Base-by-base conservation (phyloP, 306 rosid species). In the Pterocarpus santalinus region DNA sequence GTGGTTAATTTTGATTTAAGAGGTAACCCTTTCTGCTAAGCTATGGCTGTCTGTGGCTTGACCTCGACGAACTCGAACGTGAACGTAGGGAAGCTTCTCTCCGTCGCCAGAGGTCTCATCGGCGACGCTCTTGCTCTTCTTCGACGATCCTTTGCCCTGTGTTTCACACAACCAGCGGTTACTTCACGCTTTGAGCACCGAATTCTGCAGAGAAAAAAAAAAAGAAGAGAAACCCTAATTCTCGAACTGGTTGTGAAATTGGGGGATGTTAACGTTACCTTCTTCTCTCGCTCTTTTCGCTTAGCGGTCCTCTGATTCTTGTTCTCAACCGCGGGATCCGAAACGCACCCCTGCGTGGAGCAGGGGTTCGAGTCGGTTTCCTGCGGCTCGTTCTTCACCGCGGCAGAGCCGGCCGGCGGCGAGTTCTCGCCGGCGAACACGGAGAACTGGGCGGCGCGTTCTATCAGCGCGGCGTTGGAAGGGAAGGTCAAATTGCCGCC, bases 41-140 rank as follows among this genome's bases (percentile, higher is more conserved):
- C 98, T 95, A 83, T 95, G 98, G 87, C 94, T 91, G 57, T 95
- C 98, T 4, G 97, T 95, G 33, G 98, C 98, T 91, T 95, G 95
- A 74, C 98, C 98, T 58, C 98, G 97, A 78, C 94, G 97, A 84
- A 95, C 98, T 86, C 98, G 92, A 60, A 95, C 98, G 47, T 95
- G 98, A 70, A 95, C 94, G 43, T 92, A 95, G 0, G 98, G 97
- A 84, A 91, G 90, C 85, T 90, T 88, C 78, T 84, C 92, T 3
- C 90, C 90, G 63, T 89, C 95, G 33, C 90, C 91, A 30, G 86
- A 73, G 61, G 62, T 73, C 51, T 92, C 94, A 67, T 76, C 79
- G 61, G 90, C 90, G 51, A 43, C 67, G 76, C 76, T 81, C 87
- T 92, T 92, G 67, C 85, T 84, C 91, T 92, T 95, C 92, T 92